Percentiles rank a stretch among this genome's conserved stretches.
Evolutionary conservation across 164 flowering plant species (phyloP).

Genomic region (Malania oleifera): DNA sequence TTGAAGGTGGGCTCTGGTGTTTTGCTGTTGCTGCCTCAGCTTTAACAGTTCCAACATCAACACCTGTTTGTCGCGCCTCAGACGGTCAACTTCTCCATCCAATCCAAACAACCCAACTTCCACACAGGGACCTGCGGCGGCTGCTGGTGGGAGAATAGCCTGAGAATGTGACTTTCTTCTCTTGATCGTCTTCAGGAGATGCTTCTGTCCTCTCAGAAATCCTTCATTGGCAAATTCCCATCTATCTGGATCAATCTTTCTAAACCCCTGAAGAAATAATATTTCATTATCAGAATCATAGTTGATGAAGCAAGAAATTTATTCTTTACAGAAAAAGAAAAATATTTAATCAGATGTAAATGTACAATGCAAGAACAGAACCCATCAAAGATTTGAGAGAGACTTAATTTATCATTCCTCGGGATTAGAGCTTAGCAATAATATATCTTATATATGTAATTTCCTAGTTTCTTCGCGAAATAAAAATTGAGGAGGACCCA

Average conservation of each 20-base stretch:
- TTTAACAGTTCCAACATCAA: constrained; percentile 51
- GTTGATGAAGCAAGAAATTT: too few species aligned
- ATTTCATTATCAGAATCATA: neutral
- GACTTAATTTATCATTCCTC: neutral
- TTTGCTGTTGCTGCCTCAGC: constrained; percentile 58
- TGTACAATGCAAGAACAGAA: too few species aligned
- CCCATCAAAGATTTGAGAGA: neutral
- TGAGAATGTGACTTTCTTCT: constrained; percentile 35
- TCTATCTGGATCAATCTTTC: constrained; percentile 58
- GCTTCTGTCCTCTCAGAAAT: constrained; percentile 51
- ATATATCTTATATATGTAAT: neutral
- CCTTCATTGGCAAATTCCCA: constrained; percentile 77
- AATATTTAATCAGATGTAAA: too few species aligned
- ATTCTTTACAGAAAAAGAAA: too few species aligned
- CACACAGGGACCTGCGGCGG: constrained; percentile 29
- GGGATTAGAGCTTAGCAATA: neutral
- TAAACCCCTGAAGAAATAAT: constrained; percentile 49
- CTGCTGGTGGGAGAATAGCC: constrained; percentile 22
- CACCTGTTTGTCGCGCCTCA: constrained; percentile 45
- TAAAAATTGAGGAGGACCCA: constrained; percentile 3
- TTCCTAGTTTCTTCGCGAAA: too few species aligned
- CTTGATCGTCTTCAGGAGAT: constrained; percentile 45
- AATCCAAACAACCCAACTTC: constrained; percentile 45
- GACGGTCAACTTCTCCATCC: constrained; percentile 40
- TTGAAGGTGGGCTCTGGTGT: constrained; percentile 36